These are phyloP conservation scores for Lophiostoma macrostomum DNA, from an alignment of 495 filamentous ascomycete genomes.

Conservation along the genomic window DNA sequence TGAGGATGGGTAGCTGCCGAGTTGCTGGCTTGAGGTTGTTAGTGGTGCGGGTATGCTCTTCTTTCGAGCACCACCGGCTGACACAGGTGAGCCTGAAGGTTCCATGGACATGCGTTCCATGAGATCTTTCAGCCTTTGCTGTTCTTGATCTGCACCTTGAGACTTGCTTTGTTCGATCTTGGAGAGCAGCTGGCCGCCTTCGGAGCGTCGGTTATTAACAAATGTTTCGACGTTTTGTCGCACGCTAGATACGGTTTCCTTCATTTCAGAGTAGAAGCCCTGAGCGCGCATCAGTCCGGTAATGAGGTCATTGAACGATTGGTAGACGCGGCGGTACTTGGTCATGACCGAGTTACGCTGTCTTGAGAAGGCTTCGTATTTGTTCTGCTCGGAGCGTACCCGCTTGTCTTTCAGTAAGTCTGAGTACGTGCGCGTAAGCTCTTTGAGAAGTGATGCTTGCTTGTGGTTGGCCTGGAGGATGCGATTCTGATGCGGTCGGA, in stretches of 20 bases:
- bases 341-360: conserved; percentile 77
- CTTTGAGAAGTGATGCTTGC: conserved; percentile 90
- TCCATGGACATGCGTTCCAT: conserved; percentile 96
- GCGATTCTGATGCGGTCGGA: conserved; percentile 86
- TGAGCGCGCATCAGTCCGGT: conserved; percentile 81
- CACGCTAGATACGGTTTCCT: conserved; percentile 89
- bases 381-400: conserved; percentile 87
- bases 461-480: conserved; percentile 91
- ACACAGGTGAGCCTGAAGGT: conserved; percentile 47
- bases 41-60: conserved; percentile 44
- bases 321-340: conserved; percentile 88
- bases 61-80: conserved; percentile 31
- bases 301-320: conserved; percentile 87
- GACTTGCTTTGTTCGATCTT: conserved; percentile 81
- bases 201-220: conserved; percentile 87
- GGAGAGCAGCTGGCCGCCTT: conserved; percentile 82
- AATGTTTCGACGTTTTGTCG: conserved; percentile 96
- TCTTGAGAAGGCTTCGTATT: conserved; percentile 83
- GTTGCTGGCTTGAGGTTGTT: conserved; percentile 32
- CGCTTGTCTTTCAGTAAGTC: conserved; percentile 90
- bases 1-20: conserved; percentile 5
- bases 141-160: conserved; percentile 72
- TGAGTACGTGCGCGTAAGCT: conserved; percentile 83
- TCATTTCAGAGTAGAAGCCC: conserved; percentile 93
- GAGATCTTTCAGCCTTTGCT: conserved; percentile 76